Conservation (phyloP, 2,329 filamentous ascomycete genomes). For the Pseudogymnoascus sp. region DNA sequence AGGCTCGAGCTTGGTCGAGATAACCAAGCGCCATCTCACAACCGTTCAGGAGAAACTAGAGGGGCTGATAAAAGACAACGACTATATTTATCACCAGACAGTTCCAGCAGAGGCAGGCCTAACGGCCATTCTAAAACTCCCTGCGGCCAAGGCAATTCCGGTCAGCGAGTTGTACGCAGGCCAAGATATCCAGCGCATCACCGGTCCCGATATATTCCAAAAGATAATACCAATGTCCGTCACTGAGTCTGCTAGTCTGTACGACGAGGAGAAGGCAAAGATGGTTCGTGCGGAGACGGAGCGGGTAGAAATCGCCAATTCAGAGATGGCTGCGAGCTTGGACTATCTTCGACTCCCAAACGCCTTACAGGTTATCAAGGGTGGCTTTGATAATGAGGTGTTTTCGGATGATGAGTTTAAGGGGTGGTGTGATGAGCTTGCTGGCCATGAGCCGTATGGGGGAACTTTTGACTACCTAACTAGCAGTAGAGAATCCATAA, state of each 20-base stretch:
- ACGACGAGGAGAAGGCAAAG: slow-evolving; percentile 98
- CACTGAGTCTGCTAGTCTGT: slow-evolving; percentile 91
- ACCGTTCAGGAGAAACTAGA: slow-evolving; percentile 73
- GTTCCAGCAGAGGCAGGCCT: slow-evolving; percentile 81
- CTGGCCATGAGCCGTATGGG: slow-evolving; percentile 72
- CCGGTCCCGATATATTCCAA: slow-evolving; percentile 91
- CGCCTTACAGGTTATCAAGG: slow-evolving; percentile 84
- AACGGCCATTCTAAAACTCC: slow-evolving; percentile 76
- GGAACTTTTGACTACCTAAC: slow-evolving; percentile 72
- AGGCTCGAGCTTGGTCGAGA: slow-evolving; percentile 63
- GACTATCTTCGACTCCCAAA: slow-evolving; percentile 88
- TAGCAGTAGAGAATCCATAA: slow-evolving; percentile 67
- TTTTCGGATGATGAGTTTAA: slow-evolving; percentile 85
- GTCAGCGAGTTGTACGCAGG: slow-evolving; percentile 95
- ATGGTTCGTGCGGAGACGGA: slow-evolving; percentile 89
- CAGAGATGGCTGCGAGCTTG: slow-evolving; percentile 90
- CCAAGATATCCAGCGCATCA: slow-evolving; percentile 94
- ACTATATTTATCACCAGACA: slow-evolving; percentile 94
- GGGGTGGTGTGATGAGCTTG: slow-evolving; percentile 88
- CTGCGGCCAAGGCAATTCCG: slow-evolving; percentile 92
- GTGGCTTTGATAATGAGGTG: slow-evolving; percentile 83
- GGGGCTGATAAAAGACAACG: slow-evolving; percentile 81
- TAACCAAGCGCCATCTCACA: slow-evolving; percentile 73
- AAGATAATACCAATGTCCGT: slow-evolving; percentile 95
- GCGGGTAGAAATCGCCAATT: slow-evolving; percentile 82